Evolutionary conservation across 805 yeast genomes (phyloP).

Genomic region (Kregervanrija pseudodelftensis): DNA sequence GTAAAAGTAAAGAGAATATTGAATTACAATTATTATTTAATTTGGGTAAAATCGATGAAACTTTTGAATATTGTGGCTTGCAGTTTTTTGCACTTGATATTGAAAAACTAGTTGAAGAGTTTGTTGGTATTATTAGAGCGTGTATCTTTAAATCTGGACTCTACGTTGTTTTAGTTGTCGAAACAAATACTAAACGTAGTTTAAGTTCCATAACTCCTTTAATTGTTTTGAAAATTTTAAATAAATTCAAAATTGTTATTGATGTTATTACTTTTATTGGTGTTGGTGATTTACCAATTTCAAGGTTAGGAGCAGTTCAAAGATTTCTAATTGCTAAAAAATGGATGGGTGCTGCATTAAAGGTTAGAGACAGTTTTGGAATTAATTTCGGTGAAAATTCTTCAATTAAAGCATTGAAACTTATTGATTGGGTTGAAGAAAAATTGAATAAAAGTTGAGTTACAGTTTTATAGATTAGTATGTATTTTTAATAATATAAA

Average conservation of each 20-base stretch:
- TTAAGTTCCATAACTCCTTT: slow-evolving; percentile 77
- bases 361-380: slow-evolving; percentile 38
- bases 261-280: slow-evolving; percentile 80
- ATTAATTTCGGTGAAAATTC: slow-evolving; percentile 63
- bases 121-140: slow-evolving; percentile 32
- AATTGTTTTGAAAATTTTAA: slow-evolving; percentile 68
- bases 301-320: slow-evolving; percentile 71
- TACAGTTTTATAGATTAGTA: too few relatives aligned
- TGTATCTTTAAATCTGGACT: slow-evolving; percentile 75
- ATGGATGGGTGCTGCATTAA: slow-evolving; percentile 47
- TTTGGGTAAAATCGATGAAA: slow-evolving; percentile 75
- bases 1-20: slow-evolving; percentile 15
- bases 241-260: slow-evolving; percentile 72
- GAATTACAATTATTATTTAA: slow-evolving; percentile 76
- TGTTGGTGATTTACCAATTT: slow-evolving; percentile 54
- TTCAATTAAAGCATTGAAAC: slow-evolving; percentile 35
- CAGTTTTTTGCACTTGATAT: slow-evolving; percentile 87
- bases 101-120: slow-evolving; percentile 56
- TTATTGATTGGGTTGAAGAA: slow-evolving; percentile 13
- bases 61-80: slow-evolving; percentile 86
- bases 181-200: slow-evolving; percentile 38
- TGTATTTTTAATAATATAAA: too few relatives aligned
- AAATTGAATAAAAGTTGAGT: neutral
- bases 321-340: slow-evolving; percentile 55
- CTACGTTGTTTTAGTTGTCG: slow-evolving; percentile 68